phyloP scores from a whole-genome alignment of 139 green algal genomes.

The Chlorella sorokiniana region DNA sequence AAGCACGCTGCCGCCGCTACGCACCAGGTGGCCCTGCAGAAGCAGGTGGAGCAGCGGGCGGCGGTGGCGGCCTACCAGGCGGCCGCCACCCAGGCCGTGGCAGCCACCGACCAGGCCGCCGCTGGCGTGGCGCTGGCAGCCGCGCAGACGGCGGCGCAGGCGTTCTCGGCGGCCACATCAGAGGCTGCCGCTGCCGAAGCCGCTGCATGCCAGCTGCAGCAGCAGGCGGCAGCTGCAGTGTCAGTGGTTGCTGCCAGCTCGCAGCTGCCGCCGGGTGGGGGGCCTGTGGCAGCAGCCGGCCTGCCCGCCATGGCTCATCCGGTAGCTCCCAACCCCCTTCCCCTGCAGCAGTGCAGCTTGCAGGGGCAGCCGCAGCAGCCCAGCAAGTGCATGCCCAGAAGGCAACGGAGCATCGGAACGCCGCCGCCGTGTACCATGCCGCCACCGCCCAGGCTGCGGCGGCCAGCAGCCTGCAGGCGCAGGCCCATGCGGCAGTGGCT shows the following conservation, averaged over 20 bases:
- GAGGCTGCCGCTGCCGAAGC: neutral
- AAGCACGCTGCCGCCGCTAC: neutral
- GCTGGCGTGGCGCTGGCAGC: neutral
- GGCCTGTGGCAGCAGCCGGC: neutral
- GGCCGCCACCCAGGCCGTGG: neutral
- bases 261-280: neutral
- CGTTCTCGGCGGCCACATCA: neutral
- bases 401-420: conserved; percentile 2
- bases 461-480: neutral
- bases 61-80: conserved; percentile 2
- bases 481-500: neutral
- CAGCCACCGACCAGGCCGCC: neutral
- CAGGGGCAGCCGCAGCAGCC: neutral
- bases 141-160: neutral
- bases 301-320: neutral
- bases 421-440: conserved; percentile 13
- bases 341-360: neutral
- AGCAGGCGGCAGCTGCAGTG: neutral
- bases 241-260: neutral
- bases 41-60: conserved; percentile 21
- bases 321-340: neutral
- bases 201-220: neutral
- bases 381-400: conserved; percentile 14
- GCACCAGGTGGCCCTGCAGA: conserved; percentile 1
- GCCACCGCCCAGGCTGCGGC: conserved; percentile 23